Evolutionary conservation across 306 rosid species (phyloP).

Genomic region (Psophocarpus tetragonolobus): DNA sequence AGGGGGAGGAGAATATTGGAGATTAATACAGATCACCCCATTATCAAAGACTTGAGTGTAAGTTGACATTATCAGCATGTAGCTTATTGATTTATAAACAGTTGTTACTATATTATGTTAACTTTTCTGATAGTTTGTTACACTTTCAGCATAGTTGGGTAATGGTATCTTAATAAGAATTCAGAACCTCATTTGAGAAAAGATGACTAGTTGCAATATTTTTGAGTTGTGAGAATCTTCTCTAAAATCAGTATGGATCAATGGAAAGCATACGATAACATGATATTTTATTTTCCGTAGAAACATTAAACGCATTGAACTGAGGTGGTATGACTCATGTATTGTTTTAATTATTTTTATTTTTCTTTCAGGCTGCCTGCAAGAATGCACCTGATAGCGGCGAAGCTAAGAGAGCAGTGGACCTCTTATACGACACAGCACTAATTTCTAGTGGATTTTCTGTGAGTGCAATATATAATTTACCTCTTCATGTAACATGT

Average conservation of each 20-base stretch:
- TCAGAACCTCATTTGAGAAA: background rate
- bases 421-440: constrained; percentile 88
- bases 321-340: too few species aligned
- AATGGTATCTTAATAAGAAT: background rate
- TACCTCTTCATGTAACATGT: background rate
- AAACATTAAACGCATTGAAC: background rate
- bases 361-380: constrained; percentile 80
- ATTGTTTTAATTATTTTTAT: background rate
- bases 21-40: constrained; percentile 92
- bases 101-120: background rate
- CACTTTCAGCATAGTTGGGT: background rate
- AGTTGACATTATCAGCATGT: constrained; percentile 28
- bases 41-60: constrained; percentile 83
- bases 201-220: background rate
- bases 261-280: background rate
- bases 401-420: constrained; percentile 89
- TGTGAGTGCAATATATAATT: constrained; percentile 40
- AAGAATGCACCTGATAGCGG: constrained; percentile 81
- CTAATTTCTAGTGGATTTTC: constrained; percentile 96
- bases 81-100: background rate
- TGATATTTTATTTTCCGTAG: background rate
- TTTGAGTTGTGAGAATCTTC: background rate
- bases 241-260: background rate
- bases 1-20: constrained; percentile 98
- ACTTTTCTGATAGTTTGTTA: background rate